Base-by-base conservation (phyloP, 768 basidiomycete species). In the Daedalea quercina region DNA sequence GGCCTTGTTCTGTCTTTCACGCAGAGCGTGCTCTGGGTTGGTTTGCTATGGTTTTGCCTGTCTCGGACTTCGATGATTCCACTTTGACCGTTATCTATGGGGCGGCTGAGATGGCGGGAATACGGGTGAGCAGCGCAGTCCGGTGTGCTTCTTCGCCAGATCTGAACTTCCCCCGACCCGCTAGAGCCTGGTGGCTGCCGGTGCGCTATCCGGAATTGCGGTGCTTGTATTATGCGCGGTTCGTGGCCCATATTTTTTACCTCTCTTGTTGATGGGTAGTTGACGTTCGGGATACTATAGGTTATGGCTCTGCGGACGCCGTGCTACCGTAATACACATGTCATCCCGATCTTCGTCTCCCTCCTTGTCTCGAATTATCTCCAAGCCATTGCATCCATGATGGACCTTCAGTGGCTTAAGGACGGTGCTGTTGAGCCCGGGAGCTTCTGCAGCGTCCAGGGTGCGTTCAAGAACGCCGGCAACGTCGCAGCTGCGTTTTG, bases 401-500 rank as follows among this genome's bases (percentile, higher is more conserved):
- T 72, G 17, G 67, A 67, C 57, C 33, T 52, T 9, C 54, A 52
- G 24, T 72, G 70, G 70, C 55, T 69, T 3, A 9, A 40, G 9
- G 47, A 63, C 1, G 65, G 67, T 25, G 55, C 44, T 3, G 67
- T 66, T n/a, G 47, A 50, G 1, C 46, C 51, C 6, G 67, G 67
- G 3, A 12, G 15, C 13, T 53, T 65, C 24, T 71, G 70, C 49
- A 57, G 59, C 33, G 41, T 55, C 15, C 70, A 71, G 58, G 73
- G 67, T 26, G 69, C 65, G 3, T 53, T 72, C 35, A 75, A 74
- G 56, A 70, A 75, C 35, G 65, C 69, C 3, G 76, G 76, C 9
- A 74, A 76, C 45, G 61, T 77, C 28, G 74, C 70, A 1, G 69
- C 69, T 1, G 72, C 76, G 2, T 53, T 75, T 2, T 77, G 76